Evolutionary conservation across 768 basidiomycete genomes (phyloP).

Genomic region (Phylloporus arenicola): DNA sequence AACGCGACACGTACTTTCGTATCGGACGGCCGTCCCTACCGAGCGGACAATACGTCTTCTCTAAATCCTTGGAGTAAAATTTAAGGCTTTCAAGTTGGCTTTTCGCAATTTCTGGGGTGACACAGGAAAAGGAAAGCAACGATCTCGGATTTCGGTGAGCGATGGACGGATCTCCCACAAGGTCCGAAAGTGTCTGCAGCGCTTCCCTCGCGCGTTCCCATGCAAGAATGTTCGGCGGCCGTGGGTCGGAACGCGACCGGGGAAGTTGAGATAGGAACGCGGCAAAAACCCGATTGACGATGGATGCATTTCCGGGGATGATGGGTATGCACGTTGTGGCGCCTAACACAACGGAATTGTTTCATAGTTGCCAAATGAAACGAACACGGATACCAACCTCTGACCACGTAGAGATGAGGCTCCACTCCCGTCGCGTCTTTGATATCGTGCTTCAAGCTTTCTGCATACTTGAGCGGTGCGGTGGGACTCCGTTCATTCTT

Average conservation of each 20-base stretch:
- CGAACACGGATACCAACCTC: slow-evolving; percentile 38
- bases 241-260: slow-evolving; percentile 44
- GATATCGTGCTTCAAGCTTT: slow-evolving; percentile 46
- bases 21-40: slow-evolving; percentile 53
- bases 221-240: slow-evolving; percentile 30
- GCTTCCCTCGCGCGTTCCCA: slow-evolving; percentile 52
- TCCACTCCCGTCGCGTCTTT: slow-evolving; percentile 42
- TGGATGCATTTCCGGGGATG: slow-evolving; percentile 49
- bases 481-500: slow-evolving; percentile 59
- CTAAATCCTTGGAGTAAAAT: slow-evolving; percentile 41
- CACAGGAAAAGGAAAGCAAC: slow-evolving; percentile 63
- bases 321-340: slow-evolving; percentile 52
- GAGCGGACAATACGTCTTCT: slow-evolving; percentile 50
- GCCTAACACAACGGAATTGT: slow-evolving; percentile 33
- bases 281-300: slow-evolving; percentile 57
- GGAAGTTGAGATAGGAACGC: slow-evolving; percentile 59
- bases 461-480: slow-evolving; percentile 52
- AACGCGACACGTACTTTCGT: slow-evolving; percentile 44
- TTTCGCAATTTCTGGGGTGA: slow-evolving; percentile 46
- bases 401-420: slow-evolving; percentile 52
- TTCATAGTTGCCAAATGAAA: neutral
- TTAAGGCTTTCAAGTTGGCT: slow-evolving; percentile 47
- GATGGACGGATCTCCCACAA: slow-evolving; percentile 43
- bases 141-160: slow-evolving; percentile 51
- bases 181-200: slow-evolving; percentile 46